Evolutionary conservation across 805 yeast species (phyloP).

Genomic region (Saccharomycopsis babjevae): DNA sequence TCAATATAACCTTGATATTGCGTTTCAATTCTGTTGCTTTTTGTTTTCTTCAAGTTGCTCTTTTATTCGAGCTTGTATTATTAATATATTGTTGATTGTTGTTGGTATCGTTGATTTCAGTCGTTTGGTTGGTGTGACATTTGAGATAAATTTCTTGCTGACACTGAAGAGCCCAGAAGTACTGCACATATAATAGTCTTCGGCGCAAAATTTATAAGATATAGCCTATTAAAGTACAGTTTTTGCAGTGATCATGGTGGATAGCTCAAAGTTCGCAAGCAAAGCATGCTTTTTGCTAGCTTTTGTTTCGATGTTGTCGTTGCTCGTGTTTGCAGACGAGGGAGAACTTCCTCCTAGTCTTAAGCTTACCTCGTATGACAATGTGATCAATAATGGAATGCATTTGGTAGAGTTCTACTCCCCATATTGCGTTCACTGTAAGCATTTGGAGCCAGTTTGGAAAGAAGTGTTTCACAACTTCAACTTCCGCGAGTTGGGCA

Average conservation of each 20-base stretch:
- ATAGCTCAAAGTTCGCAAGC: neutral
- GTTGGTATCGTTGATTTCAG: too few species aligned
- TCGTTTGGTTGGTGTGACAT: too few species aligned
- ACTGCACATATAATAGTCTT: too few species aligned
- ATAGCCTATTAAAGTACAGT: too few species aligned
- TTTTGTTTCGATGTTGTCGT: neutral
- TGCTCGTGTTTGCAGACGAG: neutral
- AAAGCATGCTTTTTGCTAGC: neutral
- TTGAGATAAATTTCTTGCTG: too few species aligned
- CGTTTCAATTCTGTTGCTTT: too few species aligned
- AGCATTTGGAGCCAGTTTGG: constrained; percentile 75
- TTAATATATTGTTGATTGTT: too few species aligned
- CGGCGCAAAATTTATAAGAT: too few species aligned
- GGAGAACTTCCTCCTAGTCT: constrained; percentile 37
- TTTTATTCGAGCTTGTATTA: too few species aligned
- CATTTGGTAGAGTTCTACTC: constrained; percentile 83
- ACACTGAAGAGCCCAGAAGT: too few species aligned
- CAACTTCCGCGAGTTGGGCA: constrained; percentile 35
- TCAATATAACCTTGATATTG: neutral
- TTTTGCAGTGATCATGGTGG: neutral
- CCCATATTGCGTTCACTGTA: constrained; percentile 84
- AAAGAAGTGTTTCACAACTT: constrained; percentile 46
- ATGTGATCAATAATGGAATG: constrained; percentile 38
- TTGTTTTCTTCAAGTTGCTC: too few species aligned
- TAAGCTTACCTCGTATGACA: constrained; percentile 40